Conservation (phyloP, 345 rosid species). For the Durio zibethinus region DNA sequence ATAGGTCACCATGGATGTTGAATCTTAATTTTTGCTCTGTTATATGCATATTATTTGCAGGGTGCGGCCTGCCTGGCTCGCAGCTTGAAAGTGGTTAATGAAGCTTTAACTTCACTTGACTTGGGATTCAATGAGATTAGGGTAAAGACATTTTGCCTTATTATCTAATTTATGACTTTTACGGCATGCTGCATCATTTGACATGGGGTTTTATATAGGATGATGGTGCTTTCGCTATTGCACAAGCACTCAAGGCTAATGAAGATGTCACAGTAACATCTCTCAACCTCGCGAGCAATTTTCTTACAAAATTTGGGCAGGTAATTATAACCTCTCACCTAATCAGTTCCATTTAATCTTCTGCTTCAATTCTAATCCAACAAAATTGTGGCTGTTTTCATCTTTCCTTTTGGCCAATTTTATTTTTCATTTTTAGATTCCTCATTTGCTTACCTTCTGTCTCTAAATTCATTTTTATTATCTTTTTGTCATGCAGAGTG, state of each 20-base stretch:
- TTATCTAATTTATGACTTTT: not conserved
- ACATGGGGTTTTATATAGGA: constrained; percentile 45
- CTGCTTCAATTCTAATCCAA: not conserved
- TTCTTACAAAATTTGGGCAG: constrained; percentile 96
- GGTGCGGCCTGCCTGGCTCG: constrained; percentile 82
- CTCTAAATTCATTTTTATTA: not conserved
- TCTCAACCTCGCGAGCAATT: constrained; percentile 77
- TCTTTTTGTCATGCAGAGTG: constrained; percentile 51
- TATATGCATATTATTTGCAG: constrained; percentile 38
- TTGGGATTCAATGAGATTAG: constrained; percentile 90
- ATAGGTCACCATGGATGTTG: not conserved
- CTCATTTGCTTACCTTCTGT: not conserved
- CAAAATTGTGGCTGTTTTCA: not conserved
- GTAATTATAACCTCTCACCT: constrained; percentile 27
- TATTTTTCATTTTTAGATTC: not conserved
- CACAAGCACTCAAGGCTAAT: constrained; percentile 90
- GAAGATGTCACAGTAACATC: constrained; percentile 82
- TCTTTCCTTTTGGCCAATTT: not conserved
- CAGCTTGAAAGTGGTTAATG: constrained; percentile 96
- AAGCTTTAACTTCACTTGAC: constrained; percentile 80
- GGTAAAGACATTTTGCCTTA: constrained; percentile 34
- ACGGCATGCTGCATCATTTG: constrained; percentile 4
- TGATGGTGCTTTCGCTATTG: constrained; percentile 93
- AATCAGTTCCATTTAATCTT: not conserved
- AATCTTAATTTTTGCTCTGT: not conserved